These are phyloP conservation scores for Cymodocea nodosa DNA, from an alignment of 116 monocot species.

Conservation along the genomic window DNA sequence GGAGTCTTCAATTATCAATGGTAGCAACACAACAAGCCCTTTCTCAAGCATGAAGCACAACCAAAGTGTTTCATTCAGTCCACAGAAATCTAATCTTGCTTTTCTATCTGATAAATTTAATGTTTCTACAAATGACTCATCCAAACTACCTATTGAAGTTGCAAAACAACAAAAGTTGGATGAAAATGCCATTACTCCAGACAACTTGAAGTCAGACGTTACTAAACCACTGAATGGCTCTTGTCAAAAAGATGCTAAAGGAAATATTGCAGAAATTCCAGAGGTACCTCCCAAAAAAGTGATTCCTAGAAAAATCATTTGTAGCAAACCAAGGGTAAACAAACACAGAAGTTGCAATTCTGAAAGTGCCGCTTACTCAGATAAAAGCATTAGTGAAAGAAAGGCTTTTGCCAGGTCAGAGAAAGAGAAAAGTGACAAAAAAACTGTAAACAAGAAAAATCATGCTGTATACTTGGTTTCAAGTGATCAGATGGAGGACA, in stretches of 20 bases:
- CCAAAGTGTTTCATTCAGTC: background rate
- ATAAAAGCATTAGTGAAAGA: slow-evolving; percentile 7
- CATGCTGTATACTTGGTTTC: background rate
- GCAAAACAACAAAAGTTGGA: background rate
- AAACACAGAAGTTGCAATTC: slow-evolving; percentile 2
- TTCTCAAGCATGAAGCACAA: background rate
- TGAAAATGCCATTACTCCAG: background rate
- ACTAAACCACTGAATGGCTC: background rate
- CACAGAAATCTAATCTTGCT: background rate
- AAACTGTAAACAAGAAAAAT: slow-evolving; percentile 8
- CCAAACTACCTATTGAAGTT: slow-evolving; percentile 9
- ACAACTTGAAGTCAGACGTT: slow-evolving; percentile 5
- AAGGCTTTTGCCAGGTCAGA: background rate
- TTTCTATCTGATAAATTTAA: slow-evolving; percentile 1
- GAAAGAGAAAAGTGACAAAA: slow-evolving; percentile 6
- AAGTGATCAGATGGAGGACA: slow-evolving; percentile 12
- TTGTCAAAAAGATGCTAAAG: background rate
- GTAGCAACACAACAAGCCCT: background rate
- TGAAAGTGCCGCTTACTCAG: slow-evolving; percentile 9
- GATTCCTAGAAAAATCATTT: slow-evolving; percentile 36
- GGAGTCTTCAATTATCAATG: slow-evolving; percentile 5
- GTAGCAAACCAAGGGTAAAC: slow-evolving; percentile 14
- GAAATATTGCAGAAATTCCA: background rate
- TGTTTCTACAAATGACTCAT: slow-evolving; percentile 7
- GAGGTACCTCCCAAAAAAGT: slow-evolving; percentile 28